phyloP scores from a whole-genome alignment of 306 rosid species.

The Fragaria ananassa region DNA sequence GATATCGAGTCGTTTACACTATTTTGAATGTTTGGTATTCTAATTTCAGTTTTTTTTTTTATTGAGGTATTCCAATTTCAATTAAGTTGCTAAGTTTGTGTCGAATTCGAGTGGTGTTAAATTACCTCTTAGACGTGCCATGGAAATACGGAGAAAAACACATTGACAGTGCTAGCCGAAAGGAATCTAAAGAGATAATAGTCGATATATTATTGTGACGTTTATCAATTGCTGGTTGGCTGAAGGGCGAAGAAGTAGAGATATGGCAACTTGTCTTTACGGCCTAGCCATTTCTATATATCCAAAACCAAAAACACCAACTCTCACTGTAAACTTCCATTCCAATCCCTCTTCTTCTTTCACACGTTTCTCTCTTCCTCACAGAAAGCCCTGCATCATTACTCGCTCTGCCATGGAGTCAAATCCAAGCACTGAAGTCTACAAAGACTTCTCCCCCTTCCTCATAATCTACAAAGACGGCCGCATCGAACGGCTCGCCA shows the following conservation, averaged over 20 bases:
- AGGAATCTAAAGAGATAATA: neutral
- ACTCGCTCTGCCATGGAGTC: constrained; percentile 34
- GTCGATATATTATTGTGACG: neutral
- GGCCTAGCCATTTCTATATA: neutral
- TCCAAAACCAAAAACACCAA: neutral
- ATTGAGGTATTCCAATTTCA: no score
- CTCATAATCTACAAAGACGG: constrained; percentile 62
- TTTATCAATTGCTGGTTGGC: neutral
- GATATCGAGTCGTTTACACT: no score
- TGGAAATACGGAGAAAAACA: neutral
- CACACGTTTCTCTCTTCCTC: neutral
- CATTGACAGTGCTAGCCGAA: neutral
- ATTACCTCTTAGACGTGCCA: neutral
- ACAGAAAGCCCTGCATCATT: neutral
- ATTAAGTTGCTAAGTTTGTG: no score
- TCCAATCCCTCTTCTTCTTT: neutral
- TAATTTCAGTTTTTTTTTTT: no score
- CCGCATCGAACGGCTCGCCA: constrained; percentile 39
- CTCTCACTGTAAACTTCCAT: neutral
- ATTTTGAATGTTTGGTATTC: no score
- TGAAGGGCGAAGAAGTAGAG: neutral
- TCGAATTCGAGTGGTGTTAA: no score
- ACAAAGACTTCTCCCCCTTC: constrained; percentile 44
- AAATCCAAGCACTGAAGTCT: constrained; percentile 18
- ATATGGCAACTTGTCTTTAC: constrained; percentile 7